phyloP scores from a whole-genome alignment of 1,139 yeast genomes.

The Magnusiomyces sp. region DNA sequence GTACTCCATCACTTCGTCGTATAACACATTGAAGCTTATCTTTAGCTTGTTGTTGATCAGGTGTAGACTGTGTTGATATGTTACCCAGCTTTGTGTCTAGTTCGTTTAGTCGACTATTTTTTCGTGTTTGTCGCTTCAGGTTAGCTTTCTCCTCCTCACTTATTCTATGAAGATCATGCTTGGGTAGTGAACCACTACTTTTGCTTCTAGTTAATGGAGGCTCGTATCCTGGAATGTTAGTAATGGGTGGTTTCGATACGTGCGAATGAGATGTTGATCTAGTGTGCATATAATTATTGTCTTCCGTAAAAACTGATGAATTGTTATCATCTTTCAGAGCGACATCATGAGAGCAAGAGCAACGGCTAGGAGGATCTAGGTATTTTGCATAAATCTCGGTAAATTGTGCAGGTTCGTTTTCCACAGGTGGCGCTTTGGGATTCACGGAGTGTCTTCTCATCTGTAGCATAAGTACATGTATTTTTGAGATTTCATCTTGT shows the following conservation, averaged over 20 bases:
- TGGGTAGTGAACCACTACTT: neutral
- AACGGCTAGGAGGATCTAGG: conserved; percentile 12
- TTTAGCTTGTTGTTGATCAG: conserved; percentile 1
- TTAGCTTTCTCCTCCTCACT: neutral
- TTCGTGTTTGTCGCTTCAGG: neutral
- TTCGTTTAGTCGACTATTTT: neutral
- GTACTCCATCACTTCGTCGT: conserved; percentile 62
- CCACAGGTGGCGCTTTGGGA: conserved; percentile 13
- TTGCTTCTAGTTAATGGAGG: conserved; percentile 5
- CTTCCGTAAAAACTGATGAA: no score
- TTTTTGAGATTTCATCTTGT: conserved; percentile 55
- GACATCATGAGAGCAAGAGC: neutral
- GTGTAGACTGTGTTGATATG: neutral
- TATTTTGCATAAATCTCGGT: conserved; percentile 39
- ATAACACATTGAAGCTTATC: conserved; percentile 44
- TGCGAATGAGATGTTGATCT: no score
- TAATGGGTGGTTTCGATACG: no score
- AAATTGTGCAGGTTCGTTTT: conserved; percentile 44
- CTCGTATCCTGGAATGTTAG: neutral
- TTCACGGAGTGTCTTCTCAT: conserved; percentile 24
- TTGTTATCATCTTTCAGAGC: neutral
- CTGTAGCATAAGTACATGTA: conserved; percentile 48
- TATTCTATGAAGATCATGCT: neutral
- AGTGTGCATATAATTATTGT: no score
- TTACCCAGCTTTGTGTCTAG: neutral